These are phyloP conservation scores for Acrodontium crateriforme DNA, from an alignment of 2,329 filamentous ascomycete genomes.

Conservation along the genomic window DNA sequence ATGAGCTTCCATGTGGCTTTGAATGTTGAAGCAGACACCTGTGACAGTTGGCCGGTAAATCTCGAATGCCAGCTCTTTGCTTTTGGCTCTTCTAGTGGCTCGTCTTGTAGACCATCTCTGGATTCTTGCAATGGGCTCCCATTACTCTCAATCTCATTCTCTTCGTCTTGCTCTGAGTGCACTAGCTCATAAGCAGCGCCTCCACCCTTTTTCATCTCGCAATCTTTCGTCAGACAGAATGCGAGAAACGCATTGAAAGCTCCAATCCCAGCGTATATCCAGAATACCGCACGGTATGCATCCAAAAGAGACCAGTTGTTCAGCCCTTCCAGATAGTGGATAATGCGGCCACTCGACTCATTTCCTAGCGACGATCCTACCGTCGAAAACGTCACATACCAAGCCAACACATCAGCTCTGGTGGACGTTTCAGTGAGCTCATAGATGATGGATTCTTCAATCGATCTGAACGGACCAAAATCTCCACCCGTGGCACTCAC, in stretches of 20 bases:
- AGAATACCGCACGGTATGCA: constrained; percentile 45
- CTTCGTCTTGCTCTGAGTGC: constrained; percentile 16
- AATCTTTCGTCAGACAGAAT: constrained; percentile 34
- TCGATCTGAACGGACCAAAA: constrained; percentile 52
- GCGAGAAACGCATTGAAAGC: constrained; percentile 35
- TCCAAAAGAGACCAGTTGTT: constrained; percentile 35
- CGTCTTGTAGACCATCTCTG: background rate
- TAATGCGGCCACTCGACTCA: constrained; percentile 37
- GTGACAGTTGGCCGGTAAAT: too few species aligned
- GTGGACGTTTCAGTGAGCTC: constrained; percentile 43
- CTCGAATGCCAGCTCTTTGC: constrained; percentile 2
- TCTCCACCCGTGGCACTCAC: constrained; percentile 31
- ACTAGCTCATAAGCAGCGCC: constrained; percentile 18
- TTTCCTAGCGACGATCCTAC: constrained; percentile 42
- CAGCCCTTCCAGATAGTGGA: constrained; percentile 32
- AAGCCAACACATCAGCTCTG: constrained; percentile 49
- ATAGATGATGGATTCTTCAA: constrained; percentile 51
- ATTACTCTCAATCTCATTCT: constrained; percentile 7
- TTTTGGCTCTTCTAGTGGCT: background rate
- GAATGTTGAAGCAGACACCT: constrained; percentile 44
- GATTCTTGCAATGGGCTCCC: constrained; percentile 1
- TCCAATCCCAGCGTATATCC: constrained; percentile 45
- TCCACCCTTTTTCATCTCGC: constrained; percentile 29
- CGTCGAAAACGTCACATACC: constrained; percentile 48
- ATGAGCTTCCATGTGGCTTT: constrained; percentile 47